Percentiles rank a stretch among this genome's conserved stretches.
Conservation (phyloP, 306 rosid species). For the Casuarina cunninghamiana region DNA sequence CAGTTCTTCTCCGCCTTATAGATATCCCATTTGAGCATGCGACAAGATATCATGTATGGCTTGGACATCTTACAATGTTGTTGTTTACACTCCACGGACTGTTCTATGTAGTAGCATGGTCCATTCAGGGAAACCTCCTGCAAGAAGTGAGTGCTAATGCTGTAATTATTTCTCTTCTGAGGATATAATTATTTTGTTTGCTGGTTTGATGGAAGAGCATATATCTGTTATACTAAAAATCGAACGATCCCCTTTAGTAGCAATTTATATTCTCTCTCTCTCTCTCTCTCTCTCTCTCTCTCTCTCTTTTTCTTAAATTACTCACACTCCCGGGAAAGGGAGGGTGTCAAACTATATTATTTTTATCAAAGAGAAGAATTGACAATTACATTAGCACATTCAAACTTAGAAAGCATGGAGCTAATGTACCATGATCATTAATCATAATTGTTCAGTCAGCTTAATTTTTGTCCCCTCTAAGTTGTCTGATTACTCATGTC, state of each 20-base stretch:
- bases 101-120: constrained; percentile 55
- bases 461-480: neutral
- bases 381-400: neutral
- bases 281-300: too few species aligned
- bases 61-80: constrained; percentile 95
- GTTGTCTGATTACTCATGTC: neutral
- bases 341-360: too few species aligned
- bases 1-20: constrained; percentile 76
- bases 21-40: constrained; percentile 95
- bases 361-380: too few species aligned
- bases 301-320: too few species aligned
- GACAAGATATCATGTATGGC: constrained; percentile 87
- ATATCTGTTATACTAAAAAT: constrained; percentile 3
- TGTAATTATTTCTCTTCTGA: constrained; percentile 16
- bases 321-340: too few species aligned
- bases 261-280: too few species aligned
- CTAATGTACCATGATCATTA: neutral
- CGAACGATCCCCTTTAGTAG: neutral
- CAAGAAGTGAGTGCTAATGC: constrained; percentile 52
- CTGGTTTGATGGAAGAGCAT: too few species aligned
- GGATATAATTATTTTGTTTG: neutral
- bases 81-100: constrained; percentile 86
- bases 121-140: constrained; percentile 53
- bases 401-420: neutral
- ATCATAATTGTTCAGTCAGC: neutral